Base-by-base conservation (phyloP, 495 filamentous ascomycete genomes). In the Aspergillus incahuasiensis region DNA sequence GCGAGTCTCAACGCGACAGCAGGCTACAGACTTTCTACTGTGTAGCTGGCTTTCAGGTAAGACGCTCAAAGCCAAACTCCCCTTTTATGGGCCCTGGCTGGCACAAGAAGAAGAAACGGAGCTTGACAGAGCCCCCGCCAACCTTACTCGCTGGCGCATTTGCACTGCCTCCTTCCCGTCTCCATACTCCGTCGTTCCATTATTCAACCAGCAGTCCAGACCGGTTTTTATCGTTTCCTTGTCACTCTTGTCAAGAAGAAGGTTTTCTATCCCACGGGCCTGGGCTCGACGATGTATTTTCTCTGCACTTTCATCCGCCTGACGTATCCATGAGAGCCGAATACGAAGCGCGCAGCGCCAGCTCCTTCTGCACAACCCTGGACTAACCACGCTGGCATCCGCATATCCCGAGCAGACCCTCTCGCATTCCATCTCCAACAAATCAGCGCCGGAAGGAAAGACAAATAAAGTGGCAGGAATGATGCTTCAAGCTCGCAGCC, bases 131-230 rank as follows among this genome's bases (percentile, higher is more conserved):
- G 32, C 13, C 32, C 32, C 32, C 45, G 56, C 58, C 50, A 61
- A 60, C 49, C 34, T 64, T 42, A 64, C 62, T 64, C 58, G 58
- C 48, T 61, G 39, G 39, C 50, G n/a, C 18, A 12, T 16, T 52
- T 66, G 63, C 63, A 66, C 63, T 66, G 63, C 63, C 63, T 66
- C 63, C 60, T 24, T 63, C 28, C 28, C 56, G 30, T 49, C 34
- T 21, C 32, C 46, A 34, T 48, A 8, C 45, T 34, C 45, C 45
- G 12, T 28, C 25, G 25, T 28, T 28, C 25, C 25, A 28, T 28
- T 28, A 28, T 28, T 28, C 25, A 42, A 42, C 40, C 40, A 42
- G 20, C 40, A 20, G 19, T 44, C 11, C 42, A 44, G 42, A 22
- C 42, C 42, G 11, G 22, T 48, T 48, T 30, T 24, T 15, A 15